Evolutionary conservation across 192 early-diverging fungal species (phyloP), one percentile per base, ranked within the genome.

Genomic region (Spizellomyces punctatus): DNA sequence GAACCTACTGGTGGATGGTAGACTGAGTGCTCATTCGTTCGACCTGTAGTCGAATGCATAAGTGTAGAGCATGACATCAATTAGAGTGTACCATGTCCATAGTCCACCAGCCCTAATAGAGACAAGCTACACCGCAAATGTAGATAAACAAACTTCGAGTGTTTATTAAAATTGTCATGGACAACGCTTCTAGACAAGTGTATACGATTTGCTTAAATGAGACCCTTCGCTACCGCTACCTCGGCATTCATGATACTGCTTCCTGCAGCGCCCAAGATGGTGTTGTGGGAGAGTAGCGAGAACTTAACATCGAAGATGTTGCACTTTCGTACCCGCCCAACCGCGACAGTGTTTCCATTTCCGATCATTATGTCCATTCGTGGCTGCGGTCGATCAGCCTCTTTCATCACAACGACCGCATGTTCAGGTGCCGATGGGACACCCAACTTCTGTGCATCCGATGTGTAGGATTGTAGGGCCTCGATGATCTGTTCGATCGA

Each of bases 241-340:
- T 99, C 96, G 17, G 96, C 96, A 71, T 98, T 94, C 71, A 99
- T 81, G 47, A 99, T 92, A 70, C 91, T 89, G 63, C 92, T 92
- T 54, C 95, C 95, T 21, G 96, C 96, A 19, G 96, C 96, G 54
- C 96, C 96, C 59, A 99, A 85, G 52, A 99, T 87, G 46, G 96
- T 99, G 79, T 99, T 99, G 82, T 99, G 96, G 22, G 91, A 90
- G 12, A 99, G 81, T 43, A 96, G 76, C 9, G 91, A 89, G 56
- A 99, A 95, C 81, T 93, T 96, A 75, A 96, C 84, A 71, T 98
- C 94, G 63, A 99, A 90, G 22, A 98, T 85, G 61, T 89, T 86
- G 70, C 95, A 97, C 43, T 78, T 67, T 57, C 95, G 86, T 58
- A 97, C 86, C 64, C 96, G 86, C 10, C 96, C 96, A 27, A 99